Evolutionary conservation across 768 basidiomycete species (phyloP), one percentile per base, ranked within the genome.

Genomic region (Pisolithus sp.): DNA sequence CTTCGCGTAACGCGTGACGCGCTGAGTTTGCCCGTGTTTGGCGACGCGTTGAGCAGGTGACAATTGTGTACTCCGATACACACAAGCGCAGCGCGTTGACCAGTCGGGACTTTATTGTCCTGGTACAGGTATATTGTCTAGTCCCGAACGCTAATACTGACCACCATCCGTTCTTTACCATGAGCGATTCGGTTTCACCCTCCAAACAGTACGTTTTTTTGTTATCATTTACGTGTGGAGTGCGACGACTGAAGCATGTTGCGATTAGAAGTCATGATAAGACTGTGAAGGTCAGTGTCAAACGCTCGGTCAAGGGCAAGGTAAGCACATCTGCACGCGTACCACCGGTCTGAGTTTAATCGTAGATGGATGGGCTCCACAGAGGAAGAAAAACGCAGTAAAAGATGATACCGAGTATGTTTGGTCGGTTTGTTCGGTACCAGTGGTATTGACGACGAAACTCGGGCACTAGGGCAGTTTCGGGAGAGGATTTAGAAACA

Each of bases 111-210:
- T 48, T 49, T 52, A 56, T 53, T 53, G 53, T 58, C 55, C 51
- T 55, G 4, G 48, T 49, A 37, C 44, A 23, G 36, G 46, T 53
- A 58, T 58, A 57, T 54, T 52, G 50, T 45, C 24, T 30, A 26
- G 26, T 24, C 7, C 18, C 40, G 18, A 41, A 30, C 46, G 24
- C 49, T 46, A 44, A 43, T 18, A 37, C 62, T 54, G 56, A 62
- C 61, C 30, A n/a, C 20, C 53, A 57, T 55, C 50, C 66, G 51
- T 42, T 68, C 67, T 36, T 69, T 65, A 66, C 53, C 53, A 69
- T 67, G 68, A 58, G 54, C 59, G 52, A 67, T 58, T 50, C 52
- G 41, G 10, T 24, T 9, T 24, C 56, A 15, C 36, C 53, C 5
- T 47, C 58, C 9, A 23, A 48, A 46, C 49, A 59, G 66, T 69